Percentiles rank a stretch among this genome's conserved stretches.
Conservation (phyloP, 495 filamentous ascomycete genomes). For the Penicillium longicatenatum region DNA sequence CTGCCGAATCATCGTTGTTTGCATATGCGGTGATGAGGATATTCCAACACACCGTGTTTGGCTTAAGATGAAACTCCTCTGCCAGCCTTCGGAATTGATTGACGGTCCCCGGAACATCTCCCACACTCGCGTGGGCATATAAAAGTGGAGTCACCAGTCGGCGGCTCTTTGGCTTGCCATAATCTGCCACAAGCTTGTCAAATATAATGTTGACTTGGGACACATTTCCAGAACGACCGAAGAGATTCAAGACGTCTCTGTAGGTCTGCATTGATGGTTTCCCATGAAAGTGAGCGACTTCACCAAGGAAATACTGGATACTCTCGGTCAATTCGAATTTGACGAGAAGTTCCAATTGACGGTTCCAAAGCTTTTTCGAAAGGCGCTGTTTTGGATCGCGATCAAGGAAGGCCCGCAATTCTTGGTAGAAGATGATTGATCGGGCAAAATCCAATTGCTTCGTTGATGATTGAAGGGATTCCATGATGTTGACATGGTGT, state of each 20-base stretch:
- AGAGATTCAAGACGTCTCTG: slow-evolving; percentile 31
- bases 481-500: slow-evolving; percentile 35
- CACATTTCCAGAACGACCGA: slow-evolving; percentile 36
- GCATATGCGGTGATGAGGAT: slow-evolving; percentile 72
- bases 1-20: slow-evolving; percentile 64
- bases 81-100: slow-evolving; percentile 61
- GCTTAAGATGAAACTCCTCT: slow-evolving; percentile 53
- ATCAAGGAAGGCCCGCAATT: slow-evolving; percentile 35
- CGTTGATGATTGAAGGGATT: slow-evolving; percentile 26
- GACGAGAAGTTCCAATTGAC: slow-evolving; percentile 26
- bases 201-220: slow-evolving; percentile 34
- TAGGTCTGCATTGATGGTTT: slow-evolving; percentile 34
- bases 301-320: slow-evolving; percentile 55
- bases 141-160: slow-evolving; percentile 54
- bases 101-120: slow-evolving; percentile 58
- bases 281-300: slow-evolving; percentile 40
- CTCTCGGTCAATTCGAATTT: slow-evolving; percentile 32
- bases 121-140: slow-evolving; percentile 64
- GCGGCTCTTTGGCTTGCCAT: slow-evolving; percentile 36
- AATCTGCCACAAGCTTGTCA: slow-evolving; percentile 32
- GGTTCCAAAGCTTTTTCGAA: slow-evolving; percentile 20
- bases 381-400: neutral
- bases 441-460: slow-evolving; percentile 27
- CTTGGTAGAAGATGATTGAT: slow-evolving; percentile 42
- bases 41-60: slow-evolving; percentile 67